Conservation (phyloP, 805 yeast genomes). For the Myxozyma sirexii region DNA sequence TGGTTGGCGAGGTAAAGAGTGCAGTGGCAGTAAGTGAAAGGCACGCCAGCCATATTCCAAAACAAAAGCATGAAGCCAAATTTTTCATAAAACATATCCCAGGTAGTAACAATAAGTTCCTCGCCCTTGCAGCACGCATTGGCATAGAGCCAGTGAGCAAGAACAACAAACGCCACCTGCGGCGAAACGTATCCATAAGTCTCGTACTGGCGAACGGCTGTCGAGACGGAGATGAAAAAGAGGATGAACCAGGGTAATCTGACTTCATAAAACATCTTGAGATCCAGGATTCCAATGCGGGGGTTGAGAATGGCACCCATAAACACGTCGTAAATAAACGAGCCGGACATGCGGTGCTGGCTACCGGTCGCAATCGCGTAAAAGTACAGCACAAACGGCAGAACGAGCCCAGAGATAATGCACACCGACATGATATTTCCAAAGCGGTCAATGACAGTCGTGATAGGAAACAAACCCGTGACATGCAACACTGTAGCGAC, state of each 20-base stretch:
- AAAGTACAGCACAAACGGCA: conserved; percentile 70
- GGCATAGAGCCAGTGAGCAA: conserved; percentile 93
- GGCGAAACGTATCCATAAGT: conserved; percentile 76
- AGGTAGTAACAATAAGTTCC: conserved; percentile 93
- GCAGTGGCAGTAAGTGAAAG: conserved; percentile 95
- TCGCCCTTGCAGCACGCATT: conserved; percentile 98
- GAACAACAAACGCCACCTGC: conserved; percentile 69
- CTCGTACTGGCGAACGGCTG: conserved; percentile 78
- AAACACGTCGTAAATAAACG: conserved; percentile 84
- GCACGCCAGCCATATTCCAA: conserved; percentile 99
- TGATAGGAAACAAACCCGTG: conserved; percentile 71
- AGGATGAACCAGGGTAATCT: conserved; percentile 95
- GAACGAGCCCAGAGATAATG: conserved; percentile 71
- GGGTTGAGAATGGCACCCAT: conserved; percentile 99
- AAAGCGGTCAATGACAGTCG: conserved; percentile 75
- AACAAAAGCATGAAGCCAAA: conserved; percentile 98
- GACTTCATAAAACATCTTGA: conserved; percentile 97
- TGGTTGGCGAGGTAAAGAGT: conserved; percentile 82
- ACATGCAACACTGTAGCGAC: conserved; percentile 66
- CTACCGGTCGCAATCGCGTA: conserved; percentile 69
- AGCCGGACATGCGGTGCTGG: conserved; percentile 90
- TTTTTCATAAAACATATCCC: conserved; percentile 99
- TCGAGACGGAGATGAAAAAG: conserved; percentile 72
- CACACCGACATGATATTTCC: conserved; percentile 94
- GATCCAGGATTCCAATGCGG: conserved; percentile 85